These are phyloP conservation scores for Haematococcus lacustris DNA, from an alignment of 139 green algal species.

Conservation along the genomic window DNA sequence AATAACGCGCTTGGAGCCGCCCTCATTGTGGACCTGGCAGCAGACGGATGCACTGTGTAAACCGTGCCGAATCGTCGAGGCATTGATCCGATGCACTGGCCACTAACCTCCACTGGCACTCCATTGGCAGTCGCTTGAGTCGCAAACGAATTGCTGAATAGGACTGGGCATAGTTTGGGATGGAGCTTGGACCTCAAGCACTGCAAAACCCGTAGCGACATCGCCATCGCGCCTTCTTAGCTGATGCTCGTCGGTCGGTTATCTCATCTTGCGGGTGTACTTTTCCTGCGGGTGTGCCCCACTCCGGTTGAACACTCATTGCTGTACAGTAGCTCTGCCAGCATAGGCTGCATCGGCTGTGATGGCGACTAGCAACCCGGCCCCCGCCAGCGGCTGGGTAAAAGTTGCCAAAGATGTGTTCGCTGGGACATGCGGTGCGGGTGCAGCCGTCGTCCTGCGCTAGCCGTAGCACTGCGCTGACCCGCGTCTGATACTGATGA, in stretches of 20 bases:
- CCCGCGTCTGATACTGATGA: too few species aligned
- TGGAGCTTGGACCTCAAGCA: neutral
- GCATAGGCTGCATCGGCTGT: neutral
- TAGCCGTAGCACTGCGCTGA: too few species aligned
- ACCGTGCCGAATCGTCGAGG: neutral
- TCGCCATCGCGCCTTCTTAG: neutral
- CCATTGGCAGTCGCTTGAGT: constrained; percentile 18
- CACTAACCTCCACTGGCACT: constrained; percentile 29
- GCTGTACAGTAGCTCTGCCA: neutral
- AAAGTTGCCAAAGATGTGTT: constrained; percentile 65
- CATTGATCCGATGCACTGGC: neutral
- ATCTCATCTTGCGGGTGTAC: neutral
- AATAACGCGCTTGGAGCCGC: constrained; percentile 76
- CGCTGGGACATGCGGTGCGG: constrained; percentile 58
- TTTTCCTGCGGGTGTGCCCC: too few species aligned
- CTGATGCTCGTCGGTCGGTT: neutral
- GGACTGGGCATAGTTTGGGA: neutral
- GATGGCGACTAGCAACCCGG: neutral
- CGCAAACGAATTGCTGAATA: constrained; percentile 4
- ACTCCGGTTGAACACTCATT: neutral
- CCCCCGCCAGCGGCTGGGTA: constrained; percentile 9
- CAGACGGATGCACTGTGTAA: neutral
- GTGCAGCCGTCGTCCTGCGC: too few species aligned
- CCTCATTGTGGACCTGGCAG: constrained; percentile 81
- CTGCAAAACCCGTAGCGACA: neutral